Evolutionary conservation across 208 protist species (phyloP).

Genomic region (Trypanosoma grayi): DNA sequence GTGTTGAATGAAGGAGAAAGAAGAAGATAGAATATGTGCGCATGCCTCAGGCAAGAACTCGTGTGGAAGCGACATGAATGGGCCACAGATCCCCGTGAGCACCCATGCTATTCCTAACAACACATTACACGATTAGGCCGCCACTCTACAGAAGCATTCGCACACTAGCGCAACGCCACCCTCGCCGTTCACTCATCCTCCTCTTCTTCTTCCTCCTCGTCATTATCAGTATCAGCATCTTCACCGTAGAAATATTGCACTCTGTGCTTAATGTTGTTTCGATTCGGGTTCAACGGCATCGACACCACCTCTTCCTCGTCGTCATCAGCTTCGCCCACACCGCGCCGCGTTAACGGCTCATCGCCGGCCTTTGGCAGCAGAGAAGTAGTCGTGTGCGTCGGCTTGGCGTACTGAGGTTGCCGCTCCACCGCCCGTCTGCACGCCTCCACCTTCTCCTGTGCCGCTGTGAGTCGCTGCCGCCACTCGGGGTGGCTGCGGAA

Average conservation of each 20-base stretch:
- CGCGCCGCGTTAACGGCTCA: background rate
- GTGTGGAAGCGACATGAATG: background rate
- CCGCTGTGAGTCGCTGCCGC: slow-evolving; percentile 35
- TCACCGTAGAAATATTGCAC: slow-evolving; percentile 70
- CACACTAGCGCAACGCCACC: background rate
- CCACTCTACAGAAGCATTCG: background rate
- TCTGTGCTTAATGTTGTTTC: slow-evolving; percentile 70
- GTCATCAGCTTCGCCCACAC: slow-evolving; percentile 6
- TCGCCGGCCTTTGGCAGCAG: slow-evolving; percentile 28
- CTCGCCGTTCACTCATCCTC: slow-evolving; percentile 1
- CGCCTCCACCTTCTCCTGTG: slow-evolving; percentile 38
- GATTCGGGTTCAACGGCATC: slow-evolving; percentile 57
- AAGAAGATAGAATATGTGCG: slow-evolving; percentile 21
- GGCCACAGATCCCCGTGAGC: background rate
- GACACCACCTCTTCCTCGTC: slow-evolving; percentile 11
- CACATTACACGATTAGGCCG: slow-evolving; percentile 1
- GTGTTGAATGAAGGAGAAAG: slow-evolving; percentile 3
- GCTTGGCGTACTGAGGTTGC: slow-evolving; percentile 44
- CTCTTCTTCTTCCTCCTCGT: slow-evolving; percentile 53
- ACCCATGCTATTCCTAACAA: background rate
- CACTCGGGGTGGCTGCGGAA: slow-evolving; percentile 42
- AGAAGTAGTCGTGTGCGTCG: slow-evolving; percentile 52
- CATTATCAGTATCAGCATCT: slow-evolving; percentile 40
- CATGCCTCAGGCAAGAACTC: slow-evolving; percentile 3
- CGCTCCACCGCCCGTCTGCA: slow-evolving; percentile 42